Evolutionary conservation across 192 early-diverging fungal genomes (phyloP).

Genomic region (Podila minutissima): DNA sequence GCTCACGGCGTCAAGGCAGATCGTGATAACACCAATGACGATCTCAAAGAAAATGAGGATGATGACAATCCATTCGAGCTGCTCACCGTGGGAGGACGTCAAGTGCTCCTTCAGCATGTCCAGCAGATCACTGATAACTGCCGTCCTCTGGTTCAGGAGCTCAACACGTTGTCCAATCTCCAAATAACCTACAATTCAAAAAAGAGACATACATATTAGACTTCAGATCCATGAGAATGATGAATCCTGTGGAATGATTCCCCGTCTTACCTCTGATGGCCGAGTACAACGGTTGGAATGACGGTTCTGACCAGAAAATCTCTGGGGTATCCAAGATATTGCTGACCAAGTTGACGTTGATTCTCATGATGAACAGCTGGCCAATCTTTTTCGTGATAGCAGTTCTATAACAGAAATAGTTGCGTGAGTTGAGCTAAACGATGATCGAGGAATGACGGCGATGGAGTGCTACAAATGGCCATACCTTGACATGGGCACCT

Average conservation of each 20-base stretch:
- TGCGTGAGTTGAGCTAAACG: neutral
- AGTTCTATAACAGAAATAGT: conserved; percentile 62
- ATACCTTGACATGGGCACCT: conserved; percentile 86
- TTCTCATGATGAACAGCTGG: conserved; percentile 90
- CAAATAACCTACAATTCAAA: conserved; percentile 63
- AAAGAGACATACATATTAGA: neutral
- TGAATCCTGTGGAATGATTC: neutral
- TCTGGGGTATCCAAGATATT: conserved; percentile 94
- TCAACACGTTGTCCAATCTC: conserved; percentile 90
- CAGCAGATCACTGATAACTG: conserved; percentile 90
- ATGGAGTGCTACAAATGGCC: neutral
- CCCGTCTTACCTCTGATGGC: conserved; percentile 69
- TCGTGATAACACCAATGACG: conserved; percentile 79
- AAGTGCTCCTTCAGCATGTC: conserved; percentile 97
- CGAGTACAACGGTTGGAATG: conserved; percentile 80
- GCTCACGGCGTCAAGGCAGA: conserved; percentile 70
- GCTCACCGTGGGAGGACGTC: conserved; percentile 90
- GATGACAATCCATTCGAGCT: conserved; percentile 96
- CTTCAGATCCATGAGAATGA: neutral
- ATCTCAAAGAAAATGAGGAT: conserved; percentile 90
- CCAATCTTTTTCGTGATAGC: conserved; percentile 96
- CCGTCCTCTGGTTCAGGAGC: conserved; percentile 91
- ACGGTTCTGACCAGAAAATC: conserved; percentile 91
- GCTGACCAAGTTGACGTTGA: conserved; percentile 89
- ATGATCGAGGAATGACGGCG: too few relatives aligned